These are phyloP conservation scores for Penicillium paneum DNA, from an alignment of 2,329 filamentous ascomycete genomes.

Conservation along the genomic window DNA sequence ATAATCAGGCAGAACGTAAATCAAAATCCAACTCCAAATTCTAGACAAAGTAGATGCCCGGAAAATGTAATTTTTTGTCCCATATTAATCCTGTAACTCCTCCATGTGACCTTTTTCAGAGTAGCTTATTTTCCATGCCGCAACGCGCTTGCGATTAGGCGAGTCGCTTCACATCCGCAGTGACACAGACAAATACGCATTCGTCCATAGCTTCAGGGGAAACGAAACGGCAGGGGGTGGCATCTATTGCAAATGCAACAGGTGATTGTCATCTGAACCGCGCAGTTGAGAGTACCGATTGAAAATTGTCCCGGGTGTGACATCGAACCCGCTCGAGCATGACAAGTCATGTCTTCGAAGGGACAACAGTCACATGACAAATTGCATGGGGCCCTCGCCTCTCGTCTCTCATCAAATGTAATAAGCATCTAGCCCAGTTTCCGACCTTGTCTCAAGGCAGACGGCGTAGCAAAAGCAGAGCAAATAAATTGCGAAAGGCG, in stretches of 20 bases:
- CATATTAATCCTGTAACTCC: background rate
- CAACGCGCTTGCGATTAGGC: background rate
- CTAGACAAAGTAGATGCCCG: background rate
- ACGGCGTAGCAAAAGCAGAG: background rate
- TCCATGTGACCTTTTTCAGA: background rate
- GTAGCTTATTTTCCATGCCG: background rate
- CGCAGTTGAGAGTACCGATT: background rate
- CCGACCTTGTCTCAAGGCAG: background rate
- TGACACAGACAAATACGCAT: background rate
- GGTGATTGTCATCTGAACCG: background rate
- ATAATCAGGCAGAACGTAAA: background rate
- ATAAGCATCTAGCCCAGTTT: background rate
- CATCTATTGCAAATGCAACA: background rate
- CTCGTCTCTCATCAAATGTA: background rate
- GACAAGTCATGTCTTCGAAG: slow-evolving; percentile 5
- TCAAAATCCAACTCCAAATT: background rate
- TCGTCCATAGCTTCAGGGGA: background rate
- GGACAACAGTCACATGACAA: slow-evolving; percentile 1
- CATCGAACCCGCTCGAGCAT: background rate
- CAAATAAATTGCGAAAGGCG: background rate
- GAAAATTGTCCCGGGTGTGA: background rate
- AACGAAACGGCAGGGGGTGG: background rate
- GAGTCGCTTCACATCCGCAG: background rate
- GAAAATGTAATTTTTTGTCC: background rate
- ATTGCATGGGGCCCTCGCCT: background rate